Conservation (phyloP, 2,329 filamentous ascomycete species). For the Lasiodiplodia sp. region DNA sequence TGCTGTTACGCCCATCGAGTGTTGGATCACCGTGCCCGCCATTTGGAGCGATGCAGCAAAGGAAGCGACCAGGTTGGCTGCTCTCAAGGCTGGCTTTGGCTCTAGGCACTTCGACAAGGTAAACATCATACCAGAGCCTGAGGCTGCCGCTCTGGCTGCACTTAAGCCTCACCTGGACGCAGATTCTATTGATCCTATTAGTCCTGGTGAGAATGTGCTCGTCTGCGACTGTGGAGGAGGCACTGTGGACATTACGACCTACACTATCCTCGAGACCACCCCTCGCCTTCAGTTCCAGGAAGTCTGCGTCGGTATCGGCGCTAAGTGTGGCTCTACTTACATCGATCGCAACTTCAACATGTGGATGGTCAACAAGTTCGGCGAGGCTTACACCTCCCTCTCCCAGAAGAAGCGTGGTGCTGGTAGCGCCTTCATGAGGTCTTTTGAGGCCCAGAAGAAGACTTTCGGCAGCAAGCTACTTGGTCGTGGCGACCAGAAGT, state of each 20-base stretch:
- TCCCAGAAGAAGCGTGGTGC: slow-evolving; percentile 36
- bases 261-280: background rate
- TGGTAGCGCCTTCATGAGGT: slow-evolving; percentile 45
- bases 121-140: slow-evolving; percentile 38
- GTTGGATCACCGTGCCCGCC: slow-evolving; percentile 39
- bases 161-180: slow-evolving; percentile 28
- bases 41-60: slow-evolving; percentile 38
- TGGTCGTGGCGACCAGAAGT: background rate
- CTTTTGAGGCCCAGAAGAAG: slow-evolving; percentile 43
- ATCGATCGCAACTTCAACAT: slow-evolving; percentile 45
- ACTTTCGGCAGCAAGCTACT: slow-evolving; percentile 36
- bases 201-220: slow-evolving; percentile 32
- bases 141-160: slow-evolving; percentile 33
- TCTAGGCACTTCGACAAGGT: slow-evolving; percentile 34
- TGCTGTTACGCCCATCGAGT: slow-evolving; percentile 33
- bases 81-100: slow-evolving; percentile 34
- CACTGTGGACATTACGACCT: slow-evolving; percentile 37
- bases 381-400: slow-evolving; percentile 39
- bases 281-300: slow-evolving; percentile 24
- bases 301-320: background rate
- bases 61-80: slow-evolving; percentile 34
- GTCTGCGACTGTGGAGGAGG: slow-evolving; percentile 42
- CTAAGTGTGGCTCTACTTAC: slow-evolving; percentile 36
- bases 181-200: background rate
- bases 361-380: slow-evolving; percentile 41